These are phyloP conservation scores for Trichoderma aggressivum DNA, from an alignment of 2,329 filamentous ascomycete genomes.

Conservation along the genomic window DNA sequence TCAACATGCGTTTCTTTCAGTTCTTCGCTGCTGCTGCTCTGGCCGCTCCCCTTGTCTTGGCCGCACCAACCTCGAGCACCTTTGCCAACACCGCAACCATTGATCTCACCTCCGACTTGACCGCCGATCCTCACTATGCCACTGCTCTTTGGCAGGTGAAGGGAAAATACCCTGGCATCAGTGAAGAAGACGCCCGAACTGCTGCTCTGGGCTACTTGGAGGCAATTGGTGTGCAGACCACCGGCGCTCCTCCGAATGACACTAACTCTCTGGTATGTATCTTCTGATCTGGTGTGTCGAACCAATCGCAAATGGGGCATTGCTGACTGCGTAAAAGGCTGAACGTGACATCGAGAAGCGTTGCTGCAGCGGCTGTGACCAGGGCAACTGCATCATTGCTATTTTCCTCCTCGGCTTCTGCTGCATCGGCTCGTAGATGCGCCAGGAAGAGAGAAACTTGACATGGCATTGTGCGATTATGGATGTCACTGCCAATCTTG, in stretches of 20 bases:
- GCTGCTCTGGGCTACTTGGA: slow-evolving; percentile 1
- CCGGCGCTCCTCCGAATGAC: neutral
- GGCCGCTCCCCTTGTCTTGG: neutral
- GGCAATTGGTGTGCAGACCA: neutral
- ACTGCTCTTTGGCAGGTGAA: neutral
- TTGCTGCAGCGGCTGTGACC: neutral
- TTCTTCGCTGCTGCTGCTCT: neutral
- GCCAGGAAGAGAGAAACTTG: neutral
- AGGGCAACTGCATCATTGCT: neutral
- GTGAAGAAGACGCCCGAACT: neutral
- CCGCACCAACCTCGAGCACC: neutral
- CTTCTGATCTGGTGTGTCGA: neutral
- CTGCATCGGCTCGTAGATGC: neutral
- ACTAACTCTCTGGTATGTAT: neutral
- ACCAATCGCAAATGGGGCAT: neutral
- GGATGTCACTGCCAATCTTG: neutral
- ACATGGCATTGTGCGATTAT: neutral
- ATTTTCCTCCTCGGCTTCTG: neutral
- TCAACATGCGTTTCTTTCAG: neutral
- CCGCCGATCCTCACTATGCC: neutral
- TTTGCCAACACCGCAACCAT: neutral
- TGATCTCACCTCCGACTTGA: neutral
- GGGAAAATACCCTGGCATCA: neutral
- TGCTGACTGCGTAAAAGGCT: neutral
- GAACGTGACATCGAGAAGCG: neutral